Base-by-base conservation (phyloP, 768 basidiomycete species). In the Gymnopilus junonius region DNA sequence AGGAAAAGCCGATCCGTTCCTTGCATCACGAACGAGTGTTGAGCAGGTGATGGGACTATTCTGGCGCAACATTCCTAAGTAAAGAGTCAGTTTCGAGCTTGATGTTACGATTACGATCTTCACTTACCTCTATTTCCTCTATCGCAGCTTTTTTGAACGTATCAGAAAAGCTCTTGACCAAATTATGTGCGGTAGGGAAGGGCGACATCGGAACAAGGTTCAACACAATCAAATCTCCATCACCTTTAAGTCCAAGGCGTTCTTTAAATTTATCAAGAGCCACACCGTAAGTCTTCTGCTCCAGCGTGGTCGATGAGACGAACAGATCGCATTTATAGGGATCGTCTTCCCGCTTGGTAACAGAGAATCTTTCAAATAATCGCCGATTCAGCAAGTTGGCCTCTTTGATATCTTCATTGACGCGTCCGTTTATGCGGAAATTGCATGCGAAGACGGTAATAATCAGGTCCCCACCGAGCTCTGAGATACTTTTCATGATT, bases 381-480 rank as follows among this genome's bases (percentile, higher is more conserved):
- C 74, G 69, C 5, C 65, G 65, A 60, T 82, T 82, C 12, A 83
- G 70, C 55, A 71, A 68, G 55, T 82, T 83, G 6, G 82, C 80
- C 59, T 80, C 79, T 29, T 63, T 73, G 59, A 82, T 68, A 65
- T 78, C 21, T 66, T 63, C 70, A 79, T 82, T 43, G 70, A 37
- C 32, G 51, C 57, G 35, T 10, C 43, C 43, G 21, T 45, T 20
- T 4, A 45, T 21, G 14, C 21, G 70, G 73, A 82, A 82, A 70
- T 83, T 82, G 71, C 76, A 76, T 1, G 77, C 74, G 59, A 83
- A 83, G 2, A 77, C 73, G 61, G 82, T 82, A 71, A 84, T 80
- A 55, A 70, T 74, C 60, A 83, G 76, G 62, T 83, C 82, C 3
- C 76, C 75, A 17, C 80, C 81, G 10, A 72, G 67, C 1, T 57